Percentiles rank a stretch among this genome's conserved stretches.
Conservation (phyloP, 306 rosid genomes). For the Cucurbita argyrosperma region DNA sequence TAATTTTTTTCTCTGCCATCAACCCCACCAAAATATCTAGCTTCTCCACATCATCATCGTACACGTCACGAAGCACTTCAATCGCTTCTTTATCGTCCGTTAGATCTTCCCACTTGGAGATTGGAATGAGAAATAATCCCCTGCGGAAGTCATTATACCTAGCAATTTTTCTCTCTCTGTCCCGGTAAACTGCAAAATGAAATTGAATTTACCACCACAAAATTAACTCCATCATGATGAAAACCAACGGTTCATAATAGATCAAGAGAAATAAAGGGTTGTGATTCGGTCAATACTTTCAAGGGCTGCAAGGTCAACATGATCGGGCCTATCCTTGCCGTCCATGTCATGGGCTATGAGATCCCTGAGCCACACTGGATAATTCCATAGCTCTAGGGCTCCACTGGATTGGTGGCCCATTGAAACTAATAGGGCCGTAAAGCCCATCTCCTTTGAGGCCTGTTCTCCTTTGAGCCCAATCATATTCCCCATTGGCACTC, state of each 20-base stretch:
- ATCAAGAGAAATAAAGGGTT: not conserved
- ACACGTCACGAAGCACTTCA: constrained; percentile 36
- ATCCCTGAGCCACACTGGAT: not conserved
- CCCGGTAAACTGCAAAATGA: constrained; percentile 36
- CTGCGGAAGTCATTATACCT: constrained; percentile 58
- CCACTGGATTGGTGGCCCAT: constrained; percentile 2
- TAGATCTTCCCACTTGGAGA: constrained; percentile 58
- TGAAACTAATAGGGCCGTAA: not conserved
- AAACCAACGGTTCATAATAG: not conserved
- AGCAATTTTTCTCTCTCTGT: constrained; percentile 61
- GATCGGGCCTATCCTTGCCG: not conserved
- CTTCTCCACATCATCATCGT: constrained; percentile 58
- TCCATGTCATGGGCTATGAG: not conserved
- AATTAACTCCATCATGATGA: not conserved
- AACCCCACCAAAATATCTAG: constrained; percentile 50
- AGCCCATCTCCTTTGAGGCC: not conserved
- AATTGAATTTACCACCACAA: too few species aligned
- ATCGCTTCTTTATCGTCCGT: constrained; percentile 36
- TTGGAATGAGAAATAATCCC: constrained; percentile 49
- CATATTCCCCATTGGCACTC: not conserved
- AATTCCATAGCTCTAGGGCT: not conserved
- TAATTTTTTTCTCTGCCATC: constrained; percentile 58
- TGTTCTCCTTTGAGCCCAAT: not conserved
- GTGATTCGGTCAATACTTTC: not conserved
- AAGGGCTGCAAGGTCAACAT: not conserved